Conservation (phyloP, 768 basidiomycete species). For the Suillus occidentalis region DNA sequence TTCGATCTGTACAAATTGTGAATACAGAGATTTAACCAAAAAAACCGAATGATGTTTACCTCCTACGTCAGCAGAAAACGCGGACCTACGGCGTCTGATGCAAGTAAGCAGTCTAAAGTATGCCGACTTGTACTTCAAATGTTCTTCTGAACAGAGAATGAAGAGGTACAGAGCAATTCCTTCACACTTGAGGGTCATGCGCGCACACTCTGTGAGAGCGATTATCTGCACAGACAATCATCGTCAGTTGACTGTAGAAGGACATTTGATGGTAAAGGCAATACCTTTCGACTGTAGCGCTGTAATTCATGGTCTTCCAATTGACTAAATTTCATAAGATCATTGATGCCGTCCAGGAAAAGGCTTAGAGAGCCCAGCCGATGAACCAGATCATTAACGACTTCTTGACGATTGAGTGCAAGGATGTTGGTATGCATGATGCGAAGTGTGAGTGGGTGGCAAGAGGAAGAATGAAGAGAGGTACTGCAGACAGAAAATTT, state of each 20-base stretch:
- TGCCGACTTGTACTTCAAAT: too few species aligned
- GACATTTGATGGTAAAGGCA: background rate
- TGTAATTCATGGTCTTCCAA: slow-evolving; percentile 22
- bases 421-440: too few species aligned
- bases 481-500: slow-evolving; percentile 7
- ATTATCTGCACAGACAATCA: background rate
- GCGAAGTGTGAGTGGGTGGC: too few species aligned
- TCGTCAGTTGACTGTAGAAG: background rate
- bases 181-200: slow-evolving; percentile 43
- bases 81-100: too few species aligned
- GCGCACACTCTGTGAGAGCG: slow-evolving; percentile 51
- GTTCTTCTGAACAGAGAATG: slow-evolving; percentile 40
- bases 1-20: too few species aligned
- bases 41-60: slow-evolving; percentile 17
- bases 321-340: slow-evolving; percentile 10
- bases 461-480: slow-evolving; percentile 16
- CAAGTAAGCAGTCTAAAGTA: too few species aligned
- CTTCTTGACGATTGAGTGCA: too few species aligned
- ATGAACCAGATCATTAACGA: too few species aligned
- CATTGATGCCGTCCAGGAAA: too few species aligned
- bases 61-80: slow-evolving; percentile 22
- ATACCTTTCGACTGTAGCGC: slow-evolving; percentile 29
- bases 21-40: background rate
- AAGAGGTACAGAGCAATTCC: slow-evolving; percentile 48
- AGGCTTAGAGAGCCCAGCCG: too few species aligned